Percentiles rank a stretch among this genome's conserved stretches.
Conservation (phyloP, 2,329 filamentous ascomycete species). For the Aspergillus pseudotamarii region DNA sequence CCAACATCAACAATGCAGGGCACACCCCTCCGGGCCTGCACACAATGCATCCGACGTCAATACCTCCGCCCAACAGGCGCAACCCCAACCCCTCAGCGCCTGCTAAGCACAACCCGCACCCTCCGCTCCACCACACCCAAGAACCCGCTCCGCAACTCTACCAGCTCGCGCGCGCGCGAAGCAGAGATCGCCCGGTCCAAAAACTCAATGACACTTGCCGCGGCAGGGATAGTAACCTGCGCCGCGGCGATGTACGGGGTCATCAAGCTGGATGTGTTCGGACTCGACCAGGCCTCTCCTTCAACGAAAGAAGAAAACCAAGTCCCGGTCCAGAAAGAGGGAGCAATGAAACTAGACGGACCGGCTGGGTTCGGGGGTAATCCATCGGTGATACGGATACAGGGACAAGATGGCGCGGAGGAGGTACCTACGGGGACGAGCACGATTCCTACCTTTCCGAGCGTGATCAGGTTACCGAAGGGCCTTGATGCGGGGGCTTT, state of each 20-base stretch:
- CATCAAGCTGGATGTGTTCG: slow-evolving; percentile 42
- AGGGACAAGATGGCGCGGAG: slow-evolving; percentile 65
- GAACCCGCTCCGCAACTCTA: slow-evolving; percentile 35
- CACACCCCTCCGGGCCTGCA: slow-evolving; percentile 30
- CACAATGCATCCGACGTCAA: slow-evolving; percentile 29
- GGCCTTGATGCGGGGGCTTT: slow-evolving; percentile 37
- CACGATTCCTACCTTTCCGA: slow-evolving; percentile 78
- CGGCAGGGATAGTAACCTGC: slow-evolving; percentile 42
- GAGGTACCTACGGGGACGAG: slow-evolving; percentile 79
- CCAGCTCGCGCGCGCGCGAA: slow-evolving; percentile 19
- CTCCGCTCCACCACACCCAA: slow-evolving; percentile 28
- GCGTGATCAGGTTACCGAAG: slow-evolving; percentile 65
- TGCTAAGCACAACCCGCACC: slow-evolving; percentile 31
- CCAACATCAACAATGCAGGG: slow-evolving; percentile 13
- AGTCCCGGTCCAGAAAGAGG: slow-evolving; percentile 8
- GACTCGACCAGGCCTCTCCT: slow-evolving; percentile 17
- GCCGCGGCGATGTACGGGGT: slow-evolving; percentile 45
- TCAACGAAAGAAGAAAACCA: slow-evolving; percentile 12
- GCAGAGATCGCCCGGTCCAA: slow-evolving; percentile 32
- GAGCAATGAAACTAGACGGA: slow-evolving; percentile 43
- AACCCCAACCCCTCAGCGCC: slow-evolving; percentile 12
- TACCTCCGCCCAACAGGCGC: slow-evolving; percentile 13
- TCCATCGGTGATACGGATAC: slow-evolving; percentile 38
- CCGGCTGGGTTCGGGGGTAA: slow-evolving; percentile 40
- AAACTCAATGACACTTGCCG: slow-evolving; percentile 38